Evolutionary conservation across 31 red algal species (phyloP).

Genomic region (Endocladia muricata): DNA sequence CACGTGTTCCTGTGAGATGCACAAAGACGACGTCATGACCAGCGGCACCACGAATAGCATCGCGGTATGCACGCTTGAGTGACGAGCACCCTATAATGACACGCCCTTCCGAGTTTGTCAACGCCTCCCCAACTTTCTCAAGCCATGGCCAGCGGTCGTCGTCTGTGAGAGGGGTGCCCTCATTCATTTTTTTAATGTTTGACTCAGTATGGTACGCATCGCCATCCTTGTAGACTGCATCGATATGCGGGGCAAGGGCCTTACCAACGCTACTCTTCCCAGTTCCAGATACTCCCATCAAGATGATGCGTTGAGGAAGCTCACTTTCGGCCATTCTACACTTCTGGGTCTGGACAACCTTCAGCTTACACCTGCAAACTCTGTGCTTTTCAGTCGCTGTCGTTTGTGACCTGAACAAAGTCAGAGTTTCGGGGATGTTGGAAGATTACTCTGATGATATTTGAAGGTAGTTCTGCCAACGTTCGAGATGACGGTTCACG

Average conservation of each 20-base stretch:
- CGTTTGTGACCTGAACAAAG: no score
- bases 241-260: not conserved
- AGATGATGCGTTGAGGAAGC: not conserved
- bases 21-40: not conserved
- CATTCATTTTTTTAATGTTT: slow-evolving; percentile 1
- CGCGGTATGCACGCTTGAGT: not conserved
- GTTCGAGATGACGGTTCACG: no score
- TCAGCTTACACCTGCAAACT: no score
- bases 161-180: slow-evolving; percentile 2
- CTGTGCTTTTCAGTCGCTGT: no score
- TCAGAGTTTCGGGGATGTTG: no score
- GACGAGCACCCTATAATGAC: not conserved
- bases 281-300: slow-evolving; percentile 9
- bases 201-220: not conserved
- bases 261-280: not conserved
- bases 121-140: not conserved
- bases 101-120: not conserved
- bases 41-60: not conserved
- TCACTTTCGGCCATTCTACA: no score
- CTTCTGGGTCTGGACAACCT: no score
- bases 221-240: not conserved
- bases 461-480: no score
- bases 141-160: slow-evolving; percentile 25
- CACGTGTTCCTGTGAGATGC: not conserved
- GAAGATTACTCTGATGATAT: no score